A percentile compares a stretch with the other conserved stretches of the same genome.
Evolutionary conservation across 2,329 filamentous ascomycete species (phyloP).

Genomic region (Aspergillus quadricinctus): DNA sequence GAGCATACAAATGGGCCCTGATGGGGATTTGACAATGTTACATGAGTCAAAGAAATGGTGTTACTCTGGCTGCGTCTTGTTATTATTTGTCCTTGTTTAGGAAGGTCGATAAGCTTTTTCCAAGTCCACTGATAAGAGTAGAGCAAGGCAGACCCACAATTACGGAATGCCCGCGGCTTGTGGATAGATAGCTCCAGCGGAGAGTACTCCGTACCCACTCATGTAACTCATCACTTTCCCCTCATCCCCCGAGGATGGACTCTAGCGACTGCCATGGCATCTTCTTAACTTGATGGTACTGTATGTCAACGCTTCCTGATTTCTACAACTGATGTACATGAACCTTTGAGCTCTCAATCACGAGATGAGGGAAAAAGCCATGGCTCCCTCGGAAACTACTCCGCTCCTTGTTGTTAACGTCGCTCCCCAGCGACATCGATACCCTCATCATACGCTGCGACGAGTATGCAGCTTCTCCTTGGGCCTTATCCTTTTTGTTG

Average conservation of each 20-base stretch:
- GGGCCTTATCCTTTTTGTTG: slow-evolving; percentile 33
- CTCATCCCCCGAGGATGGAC: neutral
- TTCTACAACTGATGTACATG: neutral
- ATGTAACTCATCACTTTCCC: neutral
- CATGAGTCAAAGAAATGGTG: neutral
- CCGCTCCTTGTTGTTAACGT: slow-evolving; percentile 42
- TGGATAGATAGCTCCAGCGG: neutral
- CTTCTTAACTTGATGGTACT: neutral
- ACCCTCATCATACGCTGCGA: slow-evolving; percentile 41
- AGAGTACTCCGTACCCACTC: neutral
- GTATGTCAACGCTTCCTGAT: neutral
- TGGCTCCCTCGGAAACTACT: slow-evolving; percentile 37
- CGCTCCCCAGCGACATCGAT: slow-evolving; percentile 36
- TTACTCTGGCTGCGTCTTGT: neutral
- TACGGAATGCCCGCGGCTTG: neutral
- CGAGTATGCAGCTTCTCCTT: slow-evolving; percentile 41
- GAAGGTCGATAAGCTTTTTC: neutral
- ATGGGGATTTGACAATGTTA: neutral
- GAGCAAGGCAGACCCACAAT: neutral
- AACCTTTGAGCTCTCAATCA: slow-evolving; percentile 1
- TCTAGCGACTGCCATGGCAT: neutral
- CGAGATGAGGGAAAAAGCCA: slow-evolving; percentile 34
- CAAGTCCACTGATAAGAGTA: neutral
- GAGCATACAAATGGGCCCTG: neutral
- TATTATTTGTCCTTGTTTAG: neutral